Percentiles rank a stretch among this genome's conserved stretches.
Evolutionary conservation across 768 basidiomycete species (phyloP).

Genomic region (Daedaleopsis sinensis): DNA sequence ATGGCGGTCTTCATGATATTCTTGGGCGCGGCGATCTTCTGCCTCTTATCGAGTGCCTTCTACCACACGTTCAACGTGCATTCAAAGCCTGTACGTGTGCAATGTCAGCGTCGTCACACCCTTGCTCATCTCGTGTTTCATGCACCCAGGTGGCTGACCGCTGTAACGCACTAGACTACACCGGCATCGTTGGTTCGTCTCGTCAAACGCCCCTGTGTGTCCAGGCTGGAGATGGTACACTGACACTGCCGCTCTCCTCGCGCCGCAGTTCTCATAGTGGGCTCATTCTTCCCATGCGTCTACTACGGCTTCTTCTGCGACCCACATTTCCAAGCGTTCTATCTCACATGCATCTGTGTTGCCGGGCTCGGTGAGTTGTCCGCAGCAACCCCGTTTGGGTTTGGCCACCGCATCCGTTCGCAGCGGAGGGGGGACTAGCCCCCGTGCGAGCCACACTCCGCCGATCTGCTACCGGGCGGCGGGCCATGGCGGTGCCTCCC

Average conservation of each 20-base stretch:
- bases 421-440: too few relatives aligned
- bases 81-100: constrained; percentile 58
- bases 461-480: neutral
- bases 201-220: neutral
- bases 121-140: constrained; percentile 3
- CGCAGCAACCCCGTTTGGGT: constrained; percentile 26
- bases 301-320: constrained; percentile 82
- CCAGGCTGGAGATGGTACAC: neutral
- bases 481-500: neutral
- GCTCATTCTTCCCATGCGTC: constrained; percentile 76
- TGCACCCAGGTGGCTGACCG: constrained; percentile 52
- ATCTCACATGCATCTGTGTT: constrained; percentile 52
- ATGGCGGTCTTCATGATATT: constrained; percentile 63
- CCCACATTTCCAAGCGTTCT: constrained; percentile 52
- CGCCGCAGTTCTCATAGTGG: constrained; percentile 61
- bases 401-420: constrained; percentile 8
- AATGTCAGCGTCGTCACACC: neutral
- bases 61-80: constrained; percentile 79
- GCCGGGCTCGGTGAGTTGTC: constrained; percentile 60
- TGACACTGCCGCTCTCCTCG: neutral
- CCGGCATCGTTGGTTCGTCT: constrained; percentile 71
- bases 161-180: constrained; percentile 74
- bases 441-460: neutral
- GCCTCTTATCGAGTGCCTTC: constrained; percentile 69
- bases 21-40: constrained; percentile 70